These are phyloP conservation scores for Metschnikowia bowlesiae DNA, from an alignment of 805 yeast species.

Conservation along the genomic window DNA sequence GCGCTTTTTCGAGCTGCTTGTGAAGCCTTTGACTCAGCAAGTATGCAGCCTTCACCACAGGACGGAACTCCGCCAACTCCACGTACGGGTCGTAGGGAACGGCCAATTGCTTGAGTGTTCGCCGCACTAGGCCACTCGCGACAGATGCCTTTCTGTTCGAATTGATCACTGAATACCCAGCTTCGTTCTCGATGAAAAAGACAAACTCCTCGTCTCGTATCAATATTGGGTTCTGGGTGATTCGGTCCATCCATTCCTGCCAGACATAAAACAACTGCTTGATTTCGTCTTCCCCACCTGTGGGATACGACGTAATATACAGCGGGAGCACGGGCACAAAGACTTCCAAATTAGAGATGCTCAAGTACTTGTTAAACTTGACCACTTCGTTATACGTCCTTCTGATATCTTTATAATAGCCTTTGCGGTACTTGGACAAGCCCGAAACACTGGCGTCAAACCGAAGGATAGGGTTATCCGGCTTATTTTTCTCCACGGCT, in stretches of 20 bases:
- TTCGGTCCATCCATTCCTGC: conserved; percentile 83
- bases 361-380: conserved; percentile 70
- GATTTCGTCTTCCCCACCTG: conserved; percentile 79
- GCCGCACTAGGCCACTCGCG: conserved; percentile 83
- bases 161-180: conserved; percentile 58
- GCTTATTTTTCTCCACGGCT: conserved; percentile 66
- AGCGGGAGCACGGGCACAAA: conserved; percentile 87
- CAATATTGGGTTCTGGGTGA: conserved; percentile 71
- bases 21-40: conserved; percentile 52
- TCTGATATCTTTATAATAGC: conserved; percentile 65
- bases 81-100: conserved; percentile 87
- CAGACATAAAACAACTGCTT: conserved; percentile 51
- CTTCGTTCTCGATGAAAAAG: conserved; percentile 76
- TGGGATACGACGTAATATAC: conserved; percentile 71
- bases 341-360: conserved; percentile 81
- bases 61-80: conserved; percentile 81
- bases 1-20: conserved; percentile 47
- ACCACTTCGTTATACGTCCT: conserved; percentile 77
- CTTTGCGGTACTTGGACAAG: conserved; percentile 71
- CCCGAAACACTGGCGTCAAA: conserved; percentile 54
- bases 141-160: conserved; percentile 51
- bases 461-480: conserved; percentile 74
- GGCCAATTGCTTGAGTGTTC: conserved; percentile 85
- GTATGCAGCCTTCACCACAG: conserved; percentile 74
- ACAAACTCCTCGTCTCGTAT: conserved; percentile 85